Conservation (phyloP, 2,329 filamentous ascomycete genomes). For the Alternaria rosae region DNA sequence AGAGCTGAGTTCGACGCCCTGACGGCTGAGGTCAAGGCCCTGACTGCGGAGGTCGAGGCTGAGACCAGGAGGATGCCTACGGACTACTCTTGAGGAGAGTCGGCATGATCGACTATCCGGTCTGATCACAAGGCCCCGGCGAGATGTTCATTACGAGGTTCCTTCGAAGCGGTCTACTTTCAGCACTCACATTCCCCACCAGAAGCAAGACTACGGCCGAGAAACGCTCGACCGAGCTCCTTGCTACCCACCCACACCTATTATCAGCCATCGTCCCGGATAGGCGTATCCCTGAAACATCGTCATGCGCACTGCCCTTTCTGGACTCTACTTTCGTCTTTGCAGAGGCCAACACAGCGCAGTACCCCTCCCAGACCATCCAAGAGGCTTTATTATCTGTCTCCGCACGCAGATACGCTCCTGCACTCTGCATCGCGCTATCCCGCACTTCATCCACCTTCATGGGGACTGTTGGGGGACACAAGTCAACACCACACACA, state of each 20-base stretch:
- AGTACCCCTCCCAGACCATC: too few relatives aligned
- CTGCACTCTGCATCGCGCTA: too few relatives aligned
- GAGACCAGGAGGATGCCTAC: neutral
- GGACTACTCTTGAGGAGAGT: constrained; percentile 4
- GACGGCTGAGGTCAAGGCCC: constrained; percentile 30
- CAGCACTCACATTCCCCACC: neutral
- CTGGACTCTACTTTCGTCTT: neutral
- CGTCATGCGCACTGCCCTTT: neutral
- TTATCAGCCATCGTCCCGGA: neutral
- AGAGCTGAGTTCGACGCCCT: constrained; percentile 16
- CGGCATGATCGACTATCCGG: neutral
- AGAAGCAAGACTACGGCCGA: neutral
- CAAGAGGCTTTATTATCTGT: too few relatives aligned
- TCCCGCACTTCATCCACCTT: too few relatives aligned
- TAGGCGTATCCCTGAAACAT: neutral
- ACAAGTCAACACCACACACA: too few relatives aligned
- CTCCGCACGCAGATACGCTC: too few relatives aligned
- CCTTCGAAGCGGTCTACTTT: too few relatives aligned
- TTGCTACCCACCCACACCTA: neutral
- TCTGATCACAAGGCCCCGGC: neutral
- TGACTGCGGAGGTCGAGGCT: constrained; percentile 15
- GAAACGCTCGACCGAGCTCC: neutral
- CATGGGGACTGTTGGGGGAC: too few relatives aligned
- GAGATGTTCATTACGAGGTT: neutral
- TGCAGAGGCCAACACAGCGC: neutral